Conservation (phyloP, 1,284 basidiomycete genomes). For the Pascua guehoae region DNA sequence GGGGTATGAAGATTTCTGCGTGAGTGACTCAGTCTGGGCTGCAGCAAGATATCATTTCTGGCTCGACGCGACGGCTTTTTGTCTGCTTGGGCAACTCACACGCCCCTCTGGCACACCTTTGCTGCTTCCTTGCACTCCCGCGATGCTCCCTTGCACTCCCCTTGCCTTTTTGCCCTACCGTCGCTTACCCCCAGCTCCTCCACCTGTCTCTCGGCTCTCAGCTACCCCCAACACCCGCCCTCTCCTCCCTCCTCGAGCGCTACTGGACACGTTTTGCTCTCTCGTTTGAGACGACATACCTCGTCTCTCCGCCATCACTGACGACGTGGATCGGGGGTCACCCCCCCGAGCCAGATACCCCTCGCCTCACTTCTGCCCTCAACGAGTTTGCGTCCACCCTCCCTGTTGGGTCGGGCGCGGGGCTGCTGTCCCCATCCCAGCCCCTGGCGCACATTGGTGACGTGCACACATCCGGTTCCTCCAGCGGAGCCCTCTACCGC, state of each 20-base stretch:
- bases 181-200: constrained; percentile 25
- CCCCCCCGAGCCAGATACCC: background rate
- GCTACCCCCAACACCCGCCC: constrained; percentile 15
- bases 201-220: constrained; percentile 26
- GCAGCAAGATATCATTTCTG: no score
- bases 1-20: constrained; percentile 43
- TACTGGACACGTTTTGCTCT: constrained; percentile 44
- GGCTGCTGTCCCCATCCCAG: background rate
- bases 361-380: no score
- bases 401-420: background rate
- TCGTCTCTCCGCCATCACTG: constrained; percentile 15
- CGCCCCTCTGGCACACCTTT: constrained; percentile 13
- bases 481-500: background rate
- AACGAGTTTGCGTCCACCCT: no score
- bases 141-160: no score
- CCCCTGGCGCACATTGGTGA: background rate
- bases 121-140: no score
- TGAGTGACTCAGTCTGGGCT: constrained; percentile 20
- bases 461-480: background rate
- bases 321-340: constrained; percentile 28
- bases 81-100: no score
- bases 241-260: constrained; percentile 29
- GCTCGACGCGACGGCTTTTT: no score
- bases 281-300: constrained; percentile 26
- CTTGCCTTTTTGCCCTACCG: background rate